Evolutionary conservation across 192 early-diverging fungal species (phyloP).

Genomic region (Entophlyctis helioformis): DNA sequence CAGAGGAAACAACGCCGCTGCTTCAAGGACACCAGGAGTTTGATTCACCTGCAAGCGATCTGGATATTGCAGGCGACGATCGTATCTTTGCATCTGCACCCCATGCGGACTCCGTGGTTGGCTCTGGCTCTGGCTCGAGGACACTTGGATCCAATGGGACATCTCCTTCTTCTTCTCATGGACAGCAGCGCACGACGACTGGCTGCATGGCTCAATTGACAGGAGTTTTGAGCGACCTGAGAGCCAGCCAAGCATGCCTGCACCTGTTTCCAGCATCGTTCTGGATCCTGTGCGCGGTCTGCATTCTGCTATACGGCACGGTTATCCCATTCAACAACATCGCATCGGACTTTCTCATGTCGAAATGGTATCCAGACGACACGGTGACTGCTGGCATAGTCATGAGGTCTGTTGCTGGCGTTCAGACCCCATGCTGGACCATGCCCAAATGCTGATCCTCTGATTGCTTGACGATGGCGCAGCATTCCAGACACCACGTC

Average conservation of each 20-base stretch:
- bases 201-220: too few species aligned
- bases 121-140: too few species aligned
- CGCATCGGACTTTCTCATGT: slow-evolving; percentile 40
- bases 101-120: too few species aligned
- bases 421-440: not conserved
- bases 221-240: too few species aligned
- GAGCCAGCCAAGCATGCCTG: too few species aligned
- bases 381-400: slow-evolving; percentile 33
- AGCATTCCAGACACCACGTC: slow-evolving; percentile 54
- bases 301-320: slow-evolving; percentile 41
- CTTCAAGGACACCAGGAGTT: not conserved
- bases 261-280: slow-evolving; percentile 28
- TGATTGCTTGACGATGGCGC: slow-evolving; percentile 1
- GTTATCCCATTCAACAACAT: slow-evolving; percentile 45
- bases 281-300: slow-evolving; percentile 40
- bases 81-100: too few species aligned
- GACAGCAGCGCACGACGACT: too few species aligned
- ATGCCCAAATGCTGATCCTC: not conserved
- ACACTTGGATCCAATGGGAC: too few species aligned
- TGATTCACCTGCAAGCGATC: not conserved
- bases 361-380: slow-evolving; percentile 43
- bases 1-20: slow-evolving; percentile 4
- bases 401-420: slow-evolving; percentile 23
- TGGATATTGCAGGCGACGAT: too few species aligned
- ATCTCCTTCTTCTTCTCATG: too few species aligned